Base-by-base conservation (phyloP, 345 rosid genomes). In the Salix brachista region DNA sequence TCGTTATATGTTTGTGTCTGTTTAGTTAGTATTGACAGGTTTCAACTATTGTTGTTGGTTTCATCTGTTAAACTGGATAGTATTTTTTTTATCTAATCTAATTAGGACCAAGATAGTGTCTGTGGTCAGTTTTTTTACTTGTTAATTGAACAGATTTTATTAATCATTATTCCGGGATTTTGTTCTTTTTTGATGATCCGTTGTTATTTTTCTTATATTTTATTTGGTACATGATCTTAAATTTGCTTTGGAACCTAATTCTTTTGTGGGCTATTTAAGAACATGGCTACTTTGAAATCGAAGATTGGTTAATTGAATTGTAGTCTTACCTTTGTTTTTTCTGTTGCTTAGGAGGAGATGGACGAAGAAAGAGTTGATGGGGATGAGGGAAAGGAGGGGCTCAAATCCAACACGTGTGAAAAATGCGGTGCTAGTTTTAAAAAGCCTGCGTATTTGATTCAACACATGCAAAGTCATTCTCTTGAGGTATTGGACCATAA, bases 401-500 rank as follows among this genome's bases (percentile, higher is more conserved):
- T 46, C 2, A 74, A 72, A 12, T 46, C 75, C 41, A 87, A 85
- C 72, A 81, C 82, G 46, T 96, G 97, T 60, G 65, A 83, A 6
- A 87, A 88, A 62, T 93, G 99, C 52, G 96, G 94, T 62, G 91
- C 89, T 46, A 76, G 82, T 64, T 96, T 96, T 65, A 93, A 80
- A 74, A 96, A 93, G 79, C 94, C 93, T 21, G 94, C 99, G 54
- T 83, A 93, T 75, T 84, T 96, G 83, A 89, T 83, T 77, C 97
- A 93, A 61, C 99, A 96, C 75, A 83, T 88, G 92, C 93, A 83
- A 73, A 87, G 96, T 48, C 99, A 93, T 83, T 93, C 90, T 0
- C 77, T 90, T 30, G 96, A 89, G 98, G 97, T 93, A 86, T 56
- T 50, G 44, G 32, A 9, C 28, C 5, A 12, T 42, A 17, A 46